Evolutionary conservation across 768 basidiomycete genomes (phyloP), one percentile per base, ranked within the genome.

Genomic region (Mycena pura): DNA sequence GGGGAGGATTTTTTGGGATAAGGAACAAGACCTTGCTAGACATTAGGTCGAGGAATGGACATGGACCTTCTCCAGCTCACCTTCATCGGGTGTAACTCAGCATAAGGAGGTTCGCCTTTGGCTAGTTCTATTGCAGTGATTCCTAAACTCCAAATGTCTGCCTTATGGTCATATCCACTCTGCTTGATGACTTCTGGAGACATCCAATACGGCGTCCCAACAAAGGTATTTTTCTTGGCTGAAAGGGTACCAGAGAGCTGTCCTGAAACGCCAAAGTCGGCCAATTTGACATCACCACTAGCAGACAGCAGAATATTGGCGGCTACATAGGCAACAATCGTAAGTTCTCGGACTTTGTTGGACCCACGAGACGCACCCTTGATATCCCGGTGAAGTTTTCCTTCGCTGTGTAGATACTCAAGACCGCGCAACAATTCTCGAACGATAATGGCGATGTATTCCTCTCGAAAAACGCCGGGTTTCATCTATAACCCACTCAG

Each of bases 191-290:
- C 96, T 72, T 99, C 97, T 6, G 97, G 97, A 7, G 94, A 95
- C 97, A 99, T 99, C 97, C 97, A 99, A 72, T 99, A 99, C 3
- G 96, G 96, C 17, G 96, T 96, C 27, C 94, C 94, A 29, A 96
- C 96, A 72, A 96, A 98, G 1, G 96, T 99, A 69, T 99, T 99
- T 85, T 98, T 95, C 85, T 94, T 95, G 19, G 92, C 93, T 11
- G 91, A 93, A 41, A 96, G 78, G 2, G 93, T 96, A 3, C 95
- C 95, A 21, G 93, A 95, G 27, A 99, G 83, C 70, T 99, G 97
- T 27, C 97, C 97, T 1, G 96, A 98, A 5, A 99, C 97, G 71
- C 97, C 97, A 70, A 99, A 99, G 73, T 99, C 97, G 43, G 97
- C 97, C 24, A 99, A 82, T 74, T 99, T 99, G 66, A 99, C 96